Evolutionary conservation across 805 yeast species (phyloP), one percentile per base, ranked within the genome.

Genomic region (Wickerhamomyces silvicola): DNA sequence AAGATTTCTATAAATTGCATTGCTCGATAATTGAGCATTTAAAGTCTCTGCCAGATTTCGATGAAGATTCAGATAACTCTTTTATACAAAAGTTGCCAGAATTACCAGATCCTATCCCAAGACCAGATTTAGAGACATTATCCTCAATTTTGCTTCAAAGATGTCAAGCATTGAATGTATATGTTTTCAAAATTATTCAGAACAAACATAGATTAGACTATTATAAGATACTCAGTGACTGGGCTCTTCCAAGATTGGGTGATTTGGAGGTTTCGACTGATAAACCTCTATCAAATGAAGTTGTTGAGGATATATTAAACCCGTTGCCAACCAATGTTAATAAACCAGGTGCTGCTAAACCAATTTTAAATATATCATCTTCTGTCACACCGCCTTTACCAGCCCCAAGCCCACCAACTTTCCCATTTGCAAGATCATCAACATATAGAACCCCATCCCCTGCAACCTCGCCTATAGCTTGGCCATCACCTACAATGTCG

Each of bases 1-100:
- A 67, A 45, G 77, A 71, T 41, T 69, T 72, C 33, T 66, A 68
- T 46, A 63, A 64, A 31, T 46, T 71, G 15, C 75, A 70, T 36
- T 50, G 60, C 13, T 31, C 54, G 13, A 41, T 66, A 16, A 42
- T 58, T 16, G 51, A 50, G 22, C 34, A 39, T 21, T 23, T 54
- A 32, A 31, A 36, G 18, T 22, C 27, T 5, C 33, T 35, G 11
- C 24, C 36, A 4, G 39, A 35, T 16, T 17, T 35, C n/a, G 41
- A 37, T 10, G 32, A 30, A 8, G 31, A 31, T 2, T 27, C 26
- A 9, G 31, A 24, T 15, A 36, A 38, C 15, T 24, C 18, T 5
- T 28, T 9, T 23, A 35, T 12, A 18, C 34, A 28, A 11, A 45
- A 33, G 18, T 35, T 69, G 11, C 75, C 76, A 14, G 48, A 47